These are phyloP conservation scores for Suillus subluteus DNA, from an alignment of 768 basidiomycete species.

Conservation along the genomic window DNA sequence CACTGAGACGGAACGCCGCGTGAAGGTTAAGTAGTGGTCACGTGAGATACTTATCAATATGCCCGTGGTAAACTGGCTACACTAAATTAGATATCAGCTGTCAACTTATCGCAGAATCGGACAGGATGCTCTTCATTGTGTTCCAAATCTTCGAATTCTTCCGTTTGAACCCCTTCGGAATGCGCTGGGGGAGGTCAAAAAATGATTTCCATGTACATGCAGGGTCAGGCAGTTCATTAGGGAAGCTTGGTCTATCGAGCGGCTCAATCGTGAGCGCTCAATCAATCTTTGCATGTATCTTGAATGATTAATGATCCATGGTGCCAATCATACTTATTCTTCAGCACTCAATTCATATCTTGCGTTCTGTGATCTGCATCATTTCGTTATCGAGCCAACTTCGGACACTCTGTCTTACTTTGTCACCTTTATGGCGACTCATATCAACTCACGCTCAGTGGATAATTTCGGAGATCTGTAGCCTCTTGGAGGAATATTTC, in stretches of 20 bases:
- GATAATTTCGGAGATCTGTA: slow-evolving; percentile 26
- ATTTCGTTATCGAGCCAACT: slow-evolving; percentile 40
- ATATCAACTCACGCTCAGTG: slow-evolving; percentile 19
- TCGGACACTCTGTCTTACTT: slow-evolving; percentile 20
- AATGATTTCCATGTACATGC: not conserved
- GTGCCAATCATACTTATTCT: slow-evolving; percentile 27
- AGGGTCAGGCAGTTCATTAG: slow-evolving; percentile 8
- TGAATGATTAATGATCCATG: slow-evolving; percentile 25
- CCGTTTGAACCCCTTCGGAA: slow-evolving; percentile 26
- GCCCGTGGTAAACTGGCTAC: too few species aligned
- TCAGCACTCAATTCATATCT: slow-evolving; percentile 43
- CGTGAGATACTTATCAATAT: not conserved
- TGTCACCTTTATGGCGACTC: slow-evolving; percentile 14
- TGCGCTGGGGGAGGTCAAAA: slow-evolving; percentile 28
- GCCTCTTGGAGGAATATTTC: slow-evolving; percentile 17
- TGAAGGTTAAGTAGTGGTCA: not conserved
- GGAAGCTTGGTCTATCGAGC: slow-evolving; percentile 39
- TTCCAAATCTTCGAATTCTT: not conserved
- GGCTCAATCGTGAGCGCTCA: too few species aligned
- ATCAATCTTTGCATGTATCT: slow-evolving; percentile 37
- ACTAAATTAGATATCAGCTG: too few species aligned
- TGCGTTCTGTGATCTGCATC: slow-evolving; percentile 35
- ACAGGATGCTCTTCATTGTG: too few species aligned
- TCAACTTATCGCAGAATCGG: too few species aligned
- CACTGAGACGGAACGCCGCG: slow-evolving; percentile 10